These are phyloP conservation scores for Podaxis sp. DNA, from an alignment of 768 basidiomycete species.

Conservation along the genomic window DNA sequence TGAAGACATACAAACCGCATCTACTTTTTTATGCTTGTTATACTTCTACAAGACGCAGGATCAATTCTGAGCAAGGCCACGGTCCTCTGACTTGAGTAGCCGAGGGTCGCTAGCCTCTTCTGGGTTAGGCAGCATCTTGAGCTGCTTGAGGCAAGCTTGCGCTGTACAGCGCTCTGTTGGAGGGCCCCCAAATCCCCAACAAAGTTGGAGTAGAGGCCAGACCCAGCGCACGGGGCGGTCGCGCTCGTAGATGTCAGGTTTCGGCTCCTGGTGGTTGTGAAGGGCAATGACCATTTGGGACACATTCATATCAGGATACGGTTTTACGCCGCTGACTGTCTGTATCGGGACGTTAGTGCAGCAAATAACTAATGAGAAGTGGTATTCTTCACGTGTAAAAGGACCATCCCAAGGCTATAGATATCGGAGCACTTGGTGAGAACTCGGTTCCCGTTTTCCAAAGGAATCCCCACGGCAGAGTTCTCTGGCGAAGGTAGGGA, in stretches of 20 bases:
- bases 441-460: background rate
- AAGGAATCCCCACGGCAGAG: background rate
- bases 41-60: background rate
- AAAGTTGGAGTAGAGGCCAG: background rate
- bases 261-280: background rate
- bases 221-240: background rate
- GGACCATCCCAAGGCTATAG: constrained; percentile 6
- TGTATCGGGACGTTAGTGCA: background rate
- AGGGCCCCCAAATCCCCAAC: background rate
- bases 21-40: background rate
- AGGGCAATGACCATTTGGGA: background rate
- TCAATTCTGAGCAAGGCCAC: background rate
- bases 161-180: background rate
- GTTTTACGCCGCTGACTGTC: background rate
- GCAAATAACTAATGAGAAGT: background rate
- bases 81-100: background rate
- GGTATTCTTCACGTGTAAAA: background rate
- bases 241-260: background rate
- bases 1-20: background rate
- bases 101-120: background rate
- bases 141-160: background rate
- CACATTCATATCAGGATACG: background rate
- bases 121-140: background rate
- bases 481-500: background rate
- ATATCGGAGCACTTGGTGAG: background rate